A percentile compares a stretch with the other conserved stretches of the same genome.
Conservation (phyloP, 768 basidiomycete genomes). For the Trametes coccinea region DNA sequence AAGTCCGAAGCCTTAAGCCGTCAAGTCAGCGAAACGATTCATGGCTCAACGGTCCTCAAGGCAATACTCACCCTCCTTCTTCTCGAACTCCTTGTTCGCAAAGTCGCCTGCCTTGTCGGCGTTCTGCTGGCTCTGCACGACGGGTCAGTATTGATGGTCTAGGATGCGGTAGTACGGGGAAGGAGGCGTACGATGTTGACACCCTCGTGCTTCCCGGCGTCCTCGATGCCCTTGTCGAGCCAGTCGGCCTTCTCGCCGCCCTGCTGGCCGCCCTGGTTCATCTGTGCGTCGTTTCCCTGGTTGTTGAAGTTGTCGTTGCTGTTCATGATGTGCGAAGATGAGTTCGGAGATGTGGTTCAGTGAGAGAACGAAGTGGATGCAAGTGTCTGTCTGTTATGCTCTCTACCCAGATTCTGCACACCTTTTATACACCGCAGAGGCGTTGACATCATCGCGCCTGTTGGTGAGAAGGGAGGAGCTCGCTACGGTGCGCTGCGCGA, state of each 20-base stretch:
- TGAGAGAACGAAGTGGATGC: background rate
- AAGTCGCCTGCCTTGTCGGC: constrained; percentile 32
- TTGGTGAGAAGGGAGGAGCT: background rate
- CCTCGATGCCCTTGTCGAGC: constrained; percentile 32
- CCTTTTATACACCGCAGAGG: background rate
- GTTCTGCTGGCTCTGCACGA: constrained; percentile 26
- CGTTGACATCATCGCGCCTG: background rate
- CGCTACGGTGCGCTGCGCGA: background rate
- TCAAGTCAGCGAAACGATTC: no score
- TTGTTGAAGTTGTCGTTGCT: constrained; percentile 5
- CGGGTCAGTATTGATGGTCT: background rate
- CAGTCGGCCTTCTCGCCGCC: constrained; percentile 29
- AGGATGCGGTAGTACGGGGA: background rate
- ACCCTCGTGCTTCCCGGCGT: constrained; percentile 26
- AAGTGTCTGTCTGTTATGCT: background rate
- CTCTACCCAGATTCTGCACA: background rate
- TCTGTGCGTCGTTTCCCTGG: constrained; percentile 6
- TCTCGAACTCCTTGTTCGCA: constrained; percentile 29
- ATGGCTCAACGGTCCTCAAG: no score
- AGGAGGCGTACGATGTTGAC: constrained; percentile 24
- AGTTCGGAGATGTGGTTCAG: background rate
- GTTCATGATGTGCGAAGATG: constrained; percentile 1
- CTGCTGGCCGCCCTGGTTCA: constrained; percentile 14
- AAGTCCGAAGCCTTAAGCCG: constrained; percentile 2
- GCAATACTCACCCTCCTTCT: constrained; percentile 25